phyloP scores from a whole-genome alignment of 2,329 filamentous ascomycete genomes.

The Fusarium burgessii region DNA sequence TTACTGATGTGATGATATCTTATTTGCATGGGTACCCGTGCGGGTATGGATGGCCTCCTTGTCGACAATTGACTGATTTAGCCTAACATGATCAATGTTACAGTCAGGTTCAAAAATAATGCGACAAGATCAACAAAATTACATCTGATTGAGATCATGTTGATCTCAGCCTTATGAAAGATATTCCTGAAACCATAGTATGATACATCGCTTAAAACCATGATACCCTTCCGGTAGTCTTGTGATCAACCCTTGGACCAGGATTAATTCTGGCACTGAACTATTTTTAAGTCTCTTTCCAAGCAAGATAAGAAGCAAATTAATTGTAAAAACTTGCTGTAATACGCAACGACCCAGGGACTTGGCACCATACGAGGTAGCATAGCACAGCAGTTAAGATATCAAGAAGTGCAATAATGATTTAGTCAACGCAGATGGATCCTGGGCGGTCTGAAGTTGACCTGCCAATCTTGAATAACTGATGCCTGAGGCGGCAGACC shows the following conservation, averaged over 20 bases:
- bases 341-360: not conserved
- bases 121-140: not conserved
- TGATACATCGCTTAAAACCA: fast-evolving
- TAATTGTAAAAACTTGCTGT: fast-evolving
- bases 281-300: not conserved
- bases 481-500: not conserved
- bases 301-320: not conserved
- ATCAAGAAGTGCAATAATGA: no score
- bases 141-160: not conserved
- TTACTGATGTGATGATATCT: no score
- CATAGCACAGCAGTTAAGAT: not conserved
- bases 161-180: not conserved
- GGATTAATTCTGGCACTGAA: not conserved
- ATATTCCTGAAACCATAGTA: fast-evolving
- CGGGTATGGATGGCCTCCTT: no score
- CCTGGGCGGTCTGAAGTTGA: not conserved
- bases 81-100: not conserved
- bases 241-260: not conserved
- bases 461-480: not conserved
- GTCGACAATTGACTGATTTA: not conserved
- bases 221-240: fast-evolving
- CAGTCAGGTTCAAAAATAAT: not conserved
- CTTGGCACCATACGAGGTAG: not conserved
- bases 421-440: not conserved
- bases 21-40: no score